These are phyloP conservation scores for Prunus davidiana DNA, from an alignment of 306 rosid species.

Conservation along the genomic window DNA sequence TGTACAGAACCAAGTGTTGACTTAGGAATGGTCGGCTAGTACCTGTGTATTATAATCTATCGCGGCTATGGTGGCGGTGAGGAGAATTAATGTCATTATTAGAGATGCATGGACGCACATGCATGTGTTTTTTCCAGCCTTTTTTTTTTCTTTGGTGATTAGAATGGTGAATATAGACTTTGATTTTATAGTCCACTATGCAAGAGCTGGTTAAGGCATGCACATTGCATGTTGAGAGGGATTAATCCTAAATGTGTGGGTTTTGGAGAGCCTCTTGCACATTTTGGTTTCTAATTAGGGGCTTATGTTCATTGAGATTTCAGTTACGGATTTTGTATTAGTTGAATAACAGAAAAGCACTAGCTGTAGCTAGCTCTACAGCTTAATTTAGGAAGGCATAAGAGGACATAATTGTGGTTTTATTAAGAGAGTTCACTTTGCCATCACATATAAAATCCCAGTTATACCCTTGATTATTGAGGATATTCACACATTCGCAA, in stretches of 20 bases:
- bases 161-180: background rate
- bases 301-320: background rate
- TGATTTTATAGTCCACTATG: constrained; percentile 9
- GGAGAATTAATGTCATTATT: background rate
- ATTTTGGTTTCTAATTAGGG: background rate
- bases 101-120: background rate
- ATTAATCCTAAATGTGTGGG: constrained; percentile 1
- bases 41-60: constrained; percentile 14
- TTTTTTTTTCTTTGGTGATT: background rate
- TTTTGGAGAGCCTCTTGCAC: constrained; percentile 12
- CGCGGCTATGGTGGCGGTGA: background rate
- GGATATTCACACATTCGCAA: too few species aligned
- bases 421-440: too few species aligned
- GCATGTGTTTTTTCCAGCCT: constrained; percentile 24
- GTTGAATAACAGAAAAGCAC: background rate
- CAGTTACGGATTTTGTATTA: background rate
- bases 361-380: background rate
- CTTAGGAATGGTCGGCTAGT: constrained; percentile 21
- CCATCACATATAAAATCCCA: too few species aligned
- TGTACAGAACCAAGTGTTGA: constrained; percentile 39
- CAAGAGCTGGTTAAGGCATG: background rate
- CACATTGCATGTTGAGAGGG: background rate
- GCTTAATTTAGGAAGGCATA: background rate
- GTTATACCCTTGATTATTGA: too few species aligned
- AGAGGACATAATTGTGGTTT: background rate